These are phyloP conservation scores for Euryodendron excelsum DNA, from an alignment of 148 eudicot species.

Conservation along the genomic window DNA sequence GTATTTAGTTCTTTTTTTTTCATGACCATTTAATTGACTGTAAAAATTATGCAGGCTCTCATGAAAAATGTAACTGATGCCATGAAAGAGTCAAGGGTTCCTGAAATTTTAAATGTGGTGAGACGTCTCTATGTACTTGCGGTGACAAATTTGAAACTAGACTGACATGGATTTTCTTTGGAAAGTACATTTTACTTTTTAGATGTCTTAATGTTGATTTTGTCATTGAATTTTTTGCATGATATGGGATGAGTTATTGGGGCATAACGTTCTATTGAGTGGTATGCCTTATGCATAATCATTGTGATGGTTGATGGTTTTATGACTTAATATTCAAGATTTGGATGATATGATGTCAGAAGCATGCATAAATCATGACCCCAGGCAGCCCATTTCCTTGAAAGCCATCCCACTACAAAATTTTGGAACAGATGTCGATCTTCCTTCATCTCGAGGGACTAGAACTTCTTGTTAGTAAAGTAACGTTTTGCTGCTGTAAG, in stretches of 20 bases:
- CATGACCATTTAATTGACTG: not conserved
- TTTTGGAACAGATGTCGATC: not conserved
- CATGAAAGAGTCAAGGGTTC: constrained; percentile 74
- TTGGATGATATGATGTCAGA: not conserved
- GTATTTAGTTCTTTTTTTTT: not conserved
- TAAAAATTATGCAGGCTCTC: constrained; percentile 61
- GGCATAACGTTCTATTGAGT: not conserved
- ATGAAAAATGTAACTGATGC: constrained; percentile 68
- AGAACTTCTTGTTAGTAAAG: not conserved
- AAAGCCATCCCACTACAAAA: not conserved
- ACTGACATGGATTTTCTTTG: not conserved
- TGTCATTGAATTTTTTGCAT: not conserved
- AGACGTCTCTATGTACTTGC: constrained; percentile 22
- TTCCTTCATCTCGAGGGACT: not conserved
- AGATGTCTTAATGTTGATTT: not conserved
- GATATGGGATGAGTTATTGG: no score
- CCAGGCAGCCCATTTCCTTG: not conserved
- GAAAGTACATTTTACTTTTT: not conserved
- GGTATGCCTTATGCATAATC: not conserved
- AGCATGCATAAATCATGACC: no score
- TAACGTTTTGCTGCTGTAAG: no score
- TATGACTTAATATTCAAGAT: not conserved
- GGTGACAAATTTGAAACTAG: not conserved
- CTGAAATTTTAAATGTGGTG: constrained; percentile 67
- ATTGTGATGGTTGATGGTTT: not conserved